Conservation (phyloP, 106 monocot species). For the Alisma plantagoaquatica region DNA sequence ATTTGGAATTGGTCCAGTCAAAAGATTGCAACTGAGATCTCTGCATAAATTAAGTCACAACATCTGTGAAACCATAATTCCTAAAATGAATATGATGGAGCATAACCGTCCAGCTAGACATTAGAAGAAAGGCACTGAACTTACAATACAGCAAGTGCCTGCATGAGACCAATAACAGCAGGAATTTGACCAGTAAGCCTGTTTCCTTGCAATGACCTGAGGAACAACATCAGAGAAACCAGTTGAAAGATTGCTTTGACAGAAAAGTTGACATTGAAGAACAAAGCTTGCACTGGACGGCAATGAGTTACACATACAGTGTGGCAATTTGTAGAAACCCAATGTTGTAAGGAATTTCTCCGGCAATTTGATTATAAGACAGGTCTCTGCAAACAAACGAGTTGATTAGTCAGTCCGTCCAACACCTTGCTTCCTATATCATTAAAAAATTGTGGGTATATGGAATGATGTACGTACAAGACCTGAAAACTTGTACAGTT, state of each 20-base stretch:
- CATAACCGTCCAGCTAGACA: no score
- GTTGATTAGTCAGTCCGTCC: no score
- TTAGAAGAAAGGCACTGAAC: no score
- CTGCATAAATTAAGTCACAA: slow-evolving; percentile 34
- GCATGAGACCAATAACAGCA: slow-evolving; percentile 93
- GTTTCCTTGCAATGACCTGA: slow-evolving; percentile 94
- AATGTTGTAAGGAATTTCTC: slow-evolving; percentile 94
- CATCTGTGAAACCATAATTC: no score
- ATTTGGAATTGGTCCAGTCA: slow-evolving; percentile 72
- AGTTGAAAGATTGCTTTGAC: no score
- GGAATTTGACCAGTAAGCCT: slow-evolving; percentile 77
- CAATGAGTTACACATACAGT: no score
- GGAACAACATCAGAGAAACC: no score
- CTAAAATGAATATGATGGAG: no score
- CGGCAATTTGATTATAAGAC: slow-evolving; percentile 73
- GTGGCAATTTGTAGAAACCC: slow-evolving; percentile 97
- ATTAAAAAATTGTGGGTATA: no score
- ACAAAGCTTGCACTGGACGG: no score
- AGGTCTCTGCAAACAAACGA: slow-evolving; percentile 46
- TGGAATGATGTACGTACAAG: slow-evolving; percentile 68
- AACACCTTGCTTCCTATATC: no score
- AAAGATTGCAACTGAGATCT: slow-evolving; percentile 75
- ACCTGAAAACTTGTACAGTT: slow-evolving; percentile 98
- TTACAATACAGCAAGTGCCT: slow-evolving; percentile 94
- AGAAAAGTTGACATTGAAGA: no score